These are phyloP conservation scores for Globisporangium carolinianum DNA, from an alignment of 352 stramenopile genomes.

Conservation along the genomic window DNA sequence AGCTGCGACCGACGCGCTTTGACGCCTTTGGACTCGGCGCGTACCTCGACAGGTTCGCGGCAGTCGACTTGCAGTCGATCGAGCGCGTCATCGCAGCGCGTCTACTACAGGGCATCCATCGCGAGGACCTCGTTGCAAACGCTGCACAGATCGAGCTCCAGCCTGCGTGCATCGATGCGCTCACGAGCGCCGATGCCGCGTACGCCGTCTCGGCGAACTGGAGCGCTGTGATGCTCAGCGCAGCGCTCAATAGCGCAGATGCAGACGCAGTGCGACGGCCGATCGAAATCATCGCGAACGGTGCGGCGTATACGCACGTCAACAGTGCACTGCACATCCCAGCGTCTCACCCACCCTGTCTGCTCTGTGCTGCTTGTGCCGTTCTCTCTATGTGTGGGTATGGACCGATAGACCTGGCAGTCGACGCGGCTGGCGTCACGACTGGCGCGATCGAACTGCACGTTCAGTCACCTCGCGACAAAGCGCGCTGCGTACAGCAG, in stretches of 20 bases:
- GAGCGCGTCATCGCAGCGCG: constrained; percentile 28
- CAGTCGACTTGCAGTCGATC: constrained; percentile 39
- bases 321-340: background rate
- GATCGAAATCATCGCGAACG: constrained; percentile 43
- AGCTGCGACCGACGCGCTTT: constrained; percentile 14
- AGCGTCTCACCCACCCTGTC: background rate
- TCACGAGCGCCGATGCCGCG: constrained; percentile 17
- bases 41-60: constrained; percentile 41
- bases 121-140: constrained; percentile 7
- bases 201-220: constrained; percentile 66
- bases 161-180: constrained; percentile 21
- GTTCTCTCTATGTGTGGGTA: too few relatives aligned
- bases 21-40: constrained; percentile 21
- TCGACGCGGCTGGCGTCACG: constrained; percentile 27
- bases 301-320: constrained; percentile 15
- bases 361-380: too few relatives aligned
- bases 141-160: constrained; percentile 19
- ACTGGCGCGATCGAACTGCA: constrained; percentile 46
- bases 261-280: background rate
- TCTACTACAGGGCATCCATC: constrained; percentile 28
- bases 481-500: constrained; percentile 26
- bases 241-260: constrained; percentile 13
- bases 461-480: constrained; percentile 55
- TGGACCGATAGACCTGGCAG: constrained; percentile 30
- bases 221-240: constrained; percentile 38